Base-by-base conservation (phyloP, 2,329 filamentous ascomycete species). In the Nigrospora sphaerica region DNA sequence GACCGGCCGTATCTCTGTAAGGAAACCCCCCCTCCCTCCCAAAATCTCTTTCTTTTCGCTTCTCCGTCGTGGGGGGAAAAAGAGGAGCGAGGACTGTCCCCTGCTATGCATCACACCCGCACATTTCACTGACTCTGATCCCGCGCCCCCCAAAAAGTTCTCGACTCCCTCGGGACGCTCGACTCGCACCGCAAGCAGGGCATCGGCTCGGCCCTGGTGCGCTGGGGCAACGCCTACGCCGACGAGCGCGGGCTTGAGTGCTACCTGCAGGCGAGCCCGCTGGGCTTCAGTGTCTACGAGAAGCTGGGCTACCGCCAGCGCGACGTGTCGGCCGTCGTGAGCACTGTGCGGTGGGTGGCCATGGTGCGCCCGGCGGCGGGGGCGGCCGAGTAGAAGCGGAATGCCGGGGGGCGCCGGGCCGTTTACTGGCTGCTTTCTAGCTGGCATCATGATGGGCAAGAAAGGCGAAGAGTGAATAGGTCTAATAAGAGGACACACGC, bases 161-260 rank as follows among this genome's bases (percentile, higher is more conserved):
- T 54, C 18, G 51, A 54, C 14, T 28, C 34, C 1, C 16, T 54
- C 12, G 49, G 40, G 13, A 52, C 47, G 16, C 32, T 43, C 17
- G 38, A 46, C 17, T 36, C 34, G 12, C 47, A 50, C 33, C 46
- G 38, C 39, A 50, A 46, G 44, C 48, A 35, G 33, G 52, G 51
- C 14, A 47, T 49, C 31, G 52, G 44, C 10, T 37, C 36, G 9
- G 51, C 46, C 7, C 16, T 54, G 10, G 34, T 52, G 3, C 38
- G 39, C 18, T 49, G 49, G 49, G 52, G 52, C 31, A 52, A 19
- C 12, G 49, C 48, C 13, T 39, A 52, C 16, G 51, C 49, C 6
- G 52, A 54, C 17, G 16, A 28, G 18, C n/a, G 49, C 36, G 49
- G 51, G 6, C 13, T 50, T 12, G 49, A 53, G 42, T 49, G 48